Percentiles rank a stretch among this genome's conserved stretches.
These are phyloP conservation scores for Trichosporon sp. DNA, from an alignment of 1,284 basidiomycete genomes.

Conservation along the genomic window DNA sequence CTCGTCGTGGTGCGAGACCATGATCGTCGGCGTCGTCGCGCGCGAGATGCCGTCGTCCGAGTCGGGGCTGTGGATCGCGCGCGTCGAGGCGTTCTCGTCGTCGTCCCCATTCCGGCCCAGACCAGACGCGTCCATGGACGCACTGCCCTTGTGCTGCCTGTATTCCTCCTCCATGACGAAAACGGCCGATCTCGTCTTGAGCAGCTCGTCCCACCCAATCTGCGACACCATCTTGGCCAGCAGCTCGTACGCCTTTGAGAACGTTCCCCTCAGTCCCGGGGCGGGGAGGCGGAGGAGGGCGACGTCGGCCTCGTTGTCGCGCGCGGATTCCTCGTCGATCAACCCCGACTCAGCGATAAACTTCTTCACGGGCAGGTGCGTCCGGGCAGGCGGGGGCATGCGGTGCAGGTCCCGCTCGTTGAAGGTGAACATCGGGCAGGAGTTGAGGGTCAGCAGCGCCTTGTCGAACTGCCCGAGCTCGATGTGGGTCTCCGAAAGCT, in stretches of 20 bases:
- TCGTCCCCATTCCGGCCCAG: constrained; percentile 39
- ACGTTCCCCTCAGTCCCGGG: constrained; percentile 90
- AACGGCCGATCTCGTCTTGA: constrained; percentile 88
- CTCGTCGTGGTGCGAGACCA: constrained; percentile 77
- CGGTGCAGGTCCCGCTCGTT: constrained; percentile 94
- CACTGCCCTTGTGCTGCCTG: constrained; percentile 66
- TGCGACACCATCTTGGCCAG: constrained; percentile 85
- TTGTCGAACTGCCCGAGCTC: constrained; percentile 85
- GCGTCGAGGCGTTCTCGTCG: constrained; percentile 75
- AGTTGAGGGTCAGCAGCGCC: constrained; percentile 89
- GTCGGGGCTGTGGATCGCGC: constrained; percentile 32
- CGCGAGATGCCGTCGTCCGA: constrained; percentile 29
- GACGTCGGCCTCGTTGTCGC: constrained; percentile 92
- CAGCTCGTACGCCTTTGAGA: constrained; percentile 89
- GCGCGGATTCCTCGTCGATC: constrained; percentile 62
- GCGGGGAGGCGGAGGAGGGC: constrained; percentile 90
- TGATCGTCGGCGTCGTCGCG: constrained; percentile 75
- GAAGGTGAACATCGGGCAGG: constrained; percentile 99
- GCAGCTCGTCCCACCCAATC: constrained; percentile 97
- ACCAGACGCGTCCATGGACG: constrained; percentile 49
- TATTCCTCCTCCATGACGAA: constrained; percentile 99
- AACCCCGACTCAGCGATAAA: constrained; percentile 75
- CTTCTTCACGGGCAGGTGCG: constrained; percentile 83
- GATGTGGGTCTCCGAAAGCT: constrained; percentile 91
- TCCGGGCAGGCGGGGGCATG: constrained; percentile 75